Evolutionary conservation across 2,329 filamentous ascomycete species (phyloP), one percentile per base, ranked within the genome.

Genomic region (Aspergillus proliferans): DNA sequence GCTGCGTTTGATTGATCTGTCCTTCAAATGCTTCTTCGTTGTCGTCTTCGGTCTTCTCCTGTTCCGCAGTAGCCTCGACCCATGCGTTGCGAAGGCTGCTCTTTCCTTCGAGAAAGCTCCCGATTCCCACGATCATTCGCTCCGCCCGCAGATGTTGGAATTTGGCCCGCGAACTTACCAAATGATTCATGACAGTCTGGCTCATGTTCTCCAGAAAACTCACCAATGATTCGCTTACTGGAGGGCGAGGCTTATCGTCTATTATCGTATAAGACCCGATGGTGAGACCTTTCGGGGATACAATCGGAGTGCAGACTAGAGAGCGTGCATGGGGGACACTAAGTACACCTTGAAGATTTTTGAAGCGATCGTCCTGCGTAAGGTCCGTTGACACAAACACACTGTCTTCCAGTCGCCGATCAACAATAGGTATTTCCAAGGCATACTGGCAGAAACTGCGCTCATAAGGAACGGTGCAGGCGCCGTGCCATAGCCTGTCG

Each of bases 211-310:
- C 69, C 61, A 57, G 33, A 22, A 55, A 57, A 6, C 48, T 47
- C 6, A 21, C 9, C 5, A 42, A 3, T 15, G 7, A 8, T 10
- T 18, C 8, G 24, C 83, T 69, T 52, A 82, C 80, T 12, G 10
- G 33, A 7, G 46, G 47, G 8, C 77, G 74, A 0, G 77, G 74
- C 28, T 70, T 69, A 46, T 82, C 74, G 52, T 83, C 81, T 0
- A 80, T 69, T 2, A 84, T 74, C 41, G 76, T 75, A 52, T 80
- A 82, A 4, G 73, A 73, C 12, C 82, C 82, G 47, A 85, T 82
- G 34, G 73, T 68, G 46, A 76, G 72, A 24, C 77, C 74, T 45
- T 72, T 74, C 1, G 72, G 74, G 4, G 77, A 79, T 30, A 75
- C 69, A 43, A 85, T 80, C 1, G 82, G 82, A 1, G 83, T 79